A percentile compares a stretch with the other conserved stretches of the same genome.
Evolutionary conservation across 2,329 filamentous ascomycete genomes (phyloP).

Genomic region (Penicillium fuscoglaucum): DNA sequence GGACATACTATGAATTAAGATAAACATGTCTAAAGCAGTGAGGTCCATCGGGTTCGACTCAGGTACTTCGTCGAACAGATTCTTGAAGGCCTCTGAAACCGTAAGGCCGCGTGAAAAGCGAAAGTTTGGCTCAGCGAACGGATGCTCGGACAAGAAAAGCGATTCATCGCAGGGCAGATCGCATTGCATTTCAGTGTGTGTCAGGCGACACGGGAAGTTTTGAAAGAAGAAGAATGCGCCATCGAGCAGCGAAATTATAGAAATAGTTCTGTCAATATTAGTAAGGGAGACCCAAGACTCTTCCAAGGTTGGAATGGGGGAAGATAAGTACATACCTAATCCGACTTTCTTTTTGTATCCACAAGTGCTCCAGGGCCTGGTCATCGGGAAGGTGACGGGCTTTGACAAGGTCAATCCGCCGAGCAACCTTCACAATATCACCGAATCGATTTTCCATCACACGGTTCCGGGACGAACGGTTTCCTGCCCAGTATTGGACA

Average conservation of each 20-base stretch:
- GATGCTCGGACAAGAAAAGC: constrained; percentile 43
- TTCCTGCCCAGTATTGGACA: constrained; percentile 49
- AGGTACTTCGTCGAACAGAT: constrained; percentile 37
- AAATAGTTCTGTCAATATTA: constrained; percentile 38
- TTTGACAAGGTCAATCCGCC: constrained; percentile 41
- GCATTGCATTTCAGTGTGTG: constrained; percentile 43
- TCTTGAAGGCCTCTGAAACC: constrained; percentile 42
- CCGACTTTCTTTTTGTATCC: constrained; percentile 48
- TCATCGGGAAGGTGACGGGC: constrained; percentile 42
- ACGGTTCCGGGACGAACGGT: constrained; percentile 39
- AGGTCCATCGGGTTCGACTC: constrained; percentile 25
- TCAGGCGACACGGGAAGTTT: constrained; percentile 47
- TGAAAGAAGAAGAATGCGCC: constrained; percentile 49
- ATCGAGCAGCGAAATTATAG: constrained; percentile 45
- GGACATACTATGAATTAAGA: constrained; percentile 44
- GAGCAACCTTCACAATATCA: constrained; percentile 45
- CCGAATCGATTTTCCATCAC: constrained; percentile 48
- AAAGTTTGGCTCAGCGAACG: constrained; percentile 45
- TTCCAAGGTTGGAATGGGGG: not conserved
- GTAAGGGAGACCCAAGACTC: not conserved
- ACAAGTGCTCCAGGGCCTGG: constrained; percentile 39
- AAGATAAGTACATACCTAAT: constrained; percentile 44
- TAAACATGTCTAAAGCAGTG: constrained; percentile 44
- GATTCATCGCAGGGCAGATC: constrained; percentile 47
- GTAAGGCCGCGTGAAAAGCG: constrained; percentile 39